Conservation (phyloP, 306 rosid genomes). For the Crotalaria pallida region DNA sequence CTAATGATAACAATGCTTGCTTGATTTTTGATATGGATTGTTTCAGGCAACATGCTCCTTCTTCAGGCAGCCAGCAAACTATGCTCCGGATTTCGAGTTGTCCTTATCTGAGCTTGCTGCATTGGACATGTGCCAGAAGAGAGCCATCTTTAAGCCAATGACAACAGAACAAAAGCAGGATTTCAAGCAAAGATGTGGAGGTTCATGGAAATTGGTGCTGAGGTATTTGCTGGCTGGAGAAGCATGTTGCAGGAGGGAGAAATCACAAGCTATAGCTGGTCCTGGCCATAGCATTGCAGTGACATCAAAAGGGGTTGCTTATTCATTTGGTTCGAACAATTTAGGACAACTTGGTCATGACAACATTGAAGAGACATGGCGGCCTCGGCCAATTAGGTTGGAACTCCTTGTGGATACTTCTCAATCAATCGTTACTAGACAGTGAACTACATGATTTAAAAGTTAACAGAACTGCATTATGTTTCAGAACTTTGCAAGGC, state of each 20-base stretch:
- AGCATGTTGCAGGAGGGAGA: conserved; percentile 85
- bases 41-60: conserved; percentile 96
- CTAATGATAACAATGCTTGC: conserved; percentile 10
- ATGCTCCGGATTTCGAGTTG: conserved; percentile 64
- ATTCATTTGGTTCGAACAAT: conserved; percentile 85
- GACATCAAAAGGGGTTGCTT: conserved; percentile 70
- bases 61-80: conserved; percentile 85
- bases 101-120: conserved; percentile 92
- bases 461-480: conserved; percentile 48
- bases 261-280: conserved; percentile 89
- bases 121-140: conserved; percentile 80
- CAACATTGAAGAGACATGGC: conserved; percentile 66
- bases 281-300: conserved; percentile 96
- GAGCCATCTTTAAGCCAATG: conserved; percentile 92
- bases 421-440: conserved; percentile 21
- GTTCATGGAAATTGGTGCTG: conserved; percentile 92
- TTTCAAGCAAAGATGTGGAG: conserved; percentile 86
- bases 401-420: conserved; percentile 8
- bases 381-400: conserved; percentile 83
- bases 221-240: conserved; percentile 88
- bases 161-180: conserved; percentile 49
- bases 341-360: conserved; percentile 97
- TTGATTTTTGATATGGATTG: conserved; percentile 40
- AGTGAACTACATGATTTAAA: conserved; percentile 35
- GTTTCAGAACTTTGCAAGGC: conserved; percentile 87